Percentiles rank a stretch among this genome's conserved stretches.
phyloP scores from a whole-genome alignment of 768 basidiomycete species.

The Dioszegia crocea region DNA sequence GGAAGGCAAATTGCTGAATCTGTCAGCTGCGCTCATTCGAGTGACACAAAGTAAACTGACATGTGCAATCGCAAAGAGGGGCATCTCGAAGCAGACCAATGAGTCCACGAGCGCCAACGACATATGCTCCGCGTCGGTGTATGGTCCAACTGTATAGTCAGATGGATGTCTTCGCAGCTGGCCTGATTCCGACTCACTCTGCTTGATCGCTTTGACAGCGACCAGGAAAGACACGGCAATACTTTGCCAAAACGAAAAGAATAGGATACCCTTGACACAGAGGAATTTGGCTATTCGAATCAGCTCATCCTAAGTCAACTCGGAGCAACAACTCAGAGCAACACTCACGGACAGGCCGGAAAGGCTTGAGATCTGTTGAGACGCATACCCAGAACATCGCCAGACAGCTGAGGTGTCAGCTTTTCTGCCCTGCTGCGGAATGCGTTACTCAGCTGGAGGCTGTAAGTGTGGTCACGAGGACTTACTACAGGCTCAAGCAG shows the following conservation, averaged over 20 bases:
- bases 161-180: neutral
- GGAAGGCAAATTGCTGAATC: conserved; percentile 69
- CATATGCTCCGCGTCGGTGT: conserved; percentile 81
- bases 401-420: conserved; percentile 57
- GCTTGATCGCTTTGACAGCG: conserved; percentile 67
- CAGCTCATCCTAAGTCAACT: too few relatives aligned
- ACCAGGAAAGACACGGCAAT: conserved; percentile 83
- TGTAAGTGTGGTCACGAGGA: conserved; percentile 11
- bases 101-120: conserved; percentile 85
- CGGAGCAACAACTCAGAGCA: neutral
- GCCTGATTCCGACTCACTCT: conserved; percentile 46
- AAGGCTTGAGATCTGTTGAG: conserved; percentile 79
- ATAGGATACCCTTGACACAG: conserved; percentile 95
- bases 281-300: conserved; percentile 98
- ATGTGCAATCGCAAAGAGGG: conserved; percentile 90
- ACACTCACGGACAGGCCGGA: conserved; percentile 52
- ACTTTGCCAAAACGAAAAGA: conserved; percentile 98
- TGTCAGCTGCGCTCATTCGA: neutral
- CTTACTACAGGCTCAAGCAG: conserved; percentile 58
- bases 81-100: conserved; percentile 95
- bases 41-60: conserved; percentile 49
- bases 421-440: too few relatives aligned
- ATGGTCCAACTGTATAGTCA: conserved; percentile 62
- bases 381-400: conserved; percentile 97
- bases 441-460: too few relatives aligned